Conservation (phyloP, 2,329 filamentous ascomycete genomes). For the Macrophomina pseudophaseolina region DNA sequence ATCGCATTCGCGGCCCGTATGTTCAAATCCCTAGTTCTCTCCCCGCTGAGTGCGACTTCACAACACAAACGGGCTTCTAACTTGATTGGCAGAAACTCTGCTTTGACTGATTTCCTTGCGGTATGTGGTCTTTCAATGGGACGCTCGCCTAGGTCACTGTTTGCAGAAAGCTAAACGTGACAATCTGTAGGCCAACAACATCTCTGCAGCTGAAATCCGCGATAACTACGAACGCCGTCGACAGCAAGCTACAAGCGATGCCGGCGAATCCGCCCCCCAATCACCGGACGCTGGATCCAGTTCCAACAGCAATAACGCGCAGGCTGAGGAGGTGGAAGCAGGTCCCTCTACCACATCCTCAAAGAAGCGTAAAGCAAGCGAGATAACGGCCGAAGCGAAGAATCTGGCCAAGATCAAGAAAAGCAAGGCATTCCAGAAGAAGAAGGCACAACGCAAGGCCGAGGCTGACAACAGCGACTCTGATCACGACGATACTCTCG, state of each 20-base stretch:
- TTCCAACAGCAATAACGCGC: conserved; percentile 55
- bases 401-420: conserved; percentile 47
- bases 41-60: not conserved
- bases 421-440: conserved; percentile 57
- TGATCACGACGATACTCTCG: conserved; percentile 54
- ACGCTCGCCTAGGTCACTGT: not conserved
- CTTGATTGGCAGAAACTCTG: conserved; percentile 56
- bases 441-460: conserved; percentile 51
- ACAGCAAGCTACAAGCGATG: conserved; percentile 44
- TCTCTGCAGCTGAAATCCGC: conserved; percentile 68
- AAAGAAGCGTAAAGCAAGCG: conserved; percentile 49
- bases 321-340: conserved; percentile 44
- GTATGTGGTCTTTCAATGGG: conserved; percentile 46
- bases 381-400: conserved; percentile 21
- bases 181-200: conserved; percentile 67
- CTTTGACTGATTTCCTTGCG: conserved; percentile 70
- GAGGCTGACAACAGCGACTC: conserved; percentile 51
- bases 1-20: conserved; percentile 61
- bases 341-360: conserved; percentile 31
- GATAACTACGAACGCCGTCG: conserved; percentile 63
- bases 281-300: conserved; percentile 40
- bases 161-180: not conserved
- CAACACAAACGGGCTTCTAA: not conserved
- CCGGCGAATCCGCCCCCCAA: conserved; percentile 39
- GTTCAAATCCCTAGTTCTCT: conserved; percentile 31